These are phyloP conservation scores for Marvania coccoides DNA, from an alignment of 139 green algal genomes.

Conservation along the genomic window DNA sequence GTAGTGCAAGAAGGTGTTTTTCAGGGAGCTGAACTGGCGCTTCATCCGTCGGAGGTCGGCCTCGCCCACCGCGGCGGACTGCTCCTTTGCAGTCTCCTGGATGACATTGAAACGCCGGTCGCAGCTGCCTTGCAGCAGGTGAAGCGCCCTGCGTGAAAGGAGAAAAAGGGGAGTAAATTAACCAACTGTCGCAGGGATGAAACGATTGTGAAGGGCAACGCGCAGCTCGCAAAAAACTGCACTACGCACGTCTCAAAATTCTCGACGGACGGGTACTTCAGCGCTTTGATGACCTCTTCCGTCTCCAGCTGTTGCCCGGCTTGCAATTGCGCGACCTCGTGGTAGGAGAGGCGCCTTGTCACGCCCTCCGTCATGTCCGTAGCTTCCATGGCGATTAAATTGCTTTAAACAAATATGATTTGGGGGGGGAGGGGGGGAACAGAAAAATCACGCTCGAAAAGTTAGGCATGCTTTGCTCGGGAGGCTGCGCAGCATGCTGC, in stretches of 20 bases:
- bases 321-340: slow-evolving; percentile 4
- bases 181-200: neutral
- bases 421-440: too few relatives aligned
- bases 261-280: slow-evolving; percentile 1
- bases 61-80: slow-evolving; percentile 26
- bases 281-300: slow-evolving; percentile 14
- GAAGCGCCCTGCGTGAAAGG: slow-evolving; percentile 12
- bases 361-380: neutral
- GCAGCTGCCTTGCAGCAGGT: slow-evolving; percentile 1
- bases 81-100: slow-evolving; percentile 14
- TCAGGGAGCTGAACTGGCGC: slow-evolving; percentile 41
- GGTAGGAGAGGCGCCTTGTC: slow-evolving; percentile 2
- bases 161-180: neutral
- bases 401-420: too few relatives aligned
- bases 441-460: too few relatives aligned
- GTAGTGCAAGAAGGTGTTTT: slow-evolving; percentile 48
- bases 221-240: neutral
- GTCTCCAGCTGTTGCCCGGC: neutral
- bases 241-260: slow-evolving; percentile 16
- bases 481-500: too few relatives aligned
- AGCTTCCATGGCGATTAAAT: neutral
- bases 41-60: slow-evolving; percentile 37
- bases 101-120: slow-evolving; percentile 2
- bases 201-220: neutral
- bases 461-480: too few relatives aligned